phyloP scores from a whole-genome alignment of 495 filamentous ascomycete genomes.

The Aspergillus cavernicola region DNA sequence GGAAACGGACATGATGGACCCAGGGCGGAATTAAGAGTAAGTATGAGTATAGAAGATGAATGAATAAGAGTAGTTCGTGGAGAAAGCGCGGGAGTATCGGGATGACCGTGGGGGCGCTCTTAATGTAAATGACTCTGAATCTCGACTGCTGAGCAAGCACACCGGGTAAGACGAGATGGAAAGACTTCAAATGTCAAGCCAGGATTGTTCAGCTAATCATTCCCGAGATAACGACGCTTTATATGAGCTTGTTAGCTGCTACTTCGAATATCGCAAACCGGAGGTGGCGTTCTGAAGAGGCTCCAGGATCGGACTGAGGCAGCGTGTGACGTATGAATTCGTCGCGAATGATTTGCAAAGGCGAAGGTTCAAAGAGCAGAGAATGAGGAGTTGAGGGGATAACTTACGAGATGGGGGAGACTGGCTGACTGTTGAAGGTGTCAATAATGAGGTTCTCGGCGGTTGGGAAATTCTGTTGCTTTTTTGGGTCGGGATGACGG shows the following conservation, averaged over 20 bases:
- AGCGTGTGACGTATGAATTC: not conserved
- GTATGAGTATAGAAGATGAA: not conserved
- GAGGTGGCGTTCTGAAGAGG: constrained; percentile 16
- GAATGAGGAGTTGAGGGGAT: not conserved
- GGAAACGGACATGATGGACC: constrained; percentile 44
- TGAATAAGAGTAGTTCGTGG: not conserved
- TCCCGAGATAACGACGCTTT: not conserved
- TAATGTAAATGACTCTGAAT: not conserved
- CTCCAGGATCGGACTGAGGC: not conserved
- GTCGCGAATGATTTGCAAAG: not conserved
- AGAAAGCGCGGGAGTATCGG: not conserved
- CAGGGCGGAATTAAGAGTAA: constrained; percentile 28
- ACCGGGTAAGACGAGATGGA: not conserved
- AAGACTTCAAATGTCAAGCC: too few species aligned
- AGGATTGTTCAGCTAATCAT: not conserved
- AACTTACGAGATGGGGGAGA: constrained; percentile 4
- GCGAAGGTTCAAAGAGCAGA: too few species aligned
- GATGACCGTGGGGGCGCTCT: not conserved
- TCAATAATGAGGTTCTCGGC: not conserved
- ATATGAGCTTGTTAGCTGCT: constrained; percentile 3
- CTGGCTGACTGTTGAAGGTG: not conserved
- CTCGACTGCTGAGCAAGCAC: not conserved
- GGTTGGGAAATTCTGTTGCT: constrained; percentile 42
- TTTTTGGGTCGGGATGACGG: constrained; percentile 36
- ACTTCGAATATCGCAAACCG: constrained; percentile 5